Evolutionary conservation across 2,329 filamentous ascomycete genomes (phyloP), one percentile per base, ranked within the genome.

Genomic region (Ascochyta koolunga): DNA sequence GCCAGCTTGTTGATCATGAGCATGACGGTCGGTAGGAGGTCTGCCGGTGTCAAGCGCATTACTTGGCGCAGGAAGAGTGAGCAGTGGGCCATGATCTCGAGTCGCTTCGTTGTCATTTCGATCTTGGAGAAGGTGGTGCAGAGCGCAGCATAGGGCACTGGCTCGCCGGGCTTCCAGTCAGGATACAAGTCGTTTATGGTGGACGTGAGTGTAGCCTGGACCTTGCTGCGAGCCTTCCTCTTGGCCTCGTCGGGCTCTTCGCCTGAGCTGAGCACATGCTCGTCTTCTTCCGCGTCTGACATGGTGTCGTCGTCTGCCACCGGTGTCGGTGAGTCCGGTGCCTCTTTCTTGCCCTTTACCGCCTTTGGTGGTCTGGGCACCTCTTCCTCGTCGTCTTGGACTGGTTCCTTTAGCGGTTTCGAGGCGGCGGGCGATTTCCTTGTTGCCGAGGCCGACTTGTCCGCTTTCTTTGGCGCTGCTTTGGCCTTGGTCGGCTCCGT

Each of bases 1-100:
- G 95, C 95, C 22, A 99, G 85, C 74, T 98, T 98, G 78, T 97
- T 97, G 75, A 96, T 90, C 95, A 99, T 98, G 25, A 99, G 85
- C 59, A 96, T 82, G 21, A 98, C 88, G 0, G 91, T 96, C 0
- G 93, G 87, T 2, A 97, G 82, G 18, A 99, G 82, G 71, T 99
- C 95, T 15, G 87, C 82, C 0, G 95, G 95, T 0, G 92, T 97
- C 31, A 99, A 80, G 16, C 93, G 86, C 64, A 98, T 82, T n/a
- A 99, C 93, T 76, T 99, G 95, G 29, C 91, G 89, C 43, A 99
- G 82, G 71, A 99, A 98, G 1, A 91, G 82, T 1, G 93, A 89
- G 76, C 93, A 97, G 71, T 97, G 88, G 16, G 93, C 90, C 62
- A 89, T 84, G 59, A 99, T 99, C 57, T 92, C 82, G 37, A 99